Evolutionary conservation across 805 yeast species (phyloP), one percentile per base, ranked within the genome.

Genomic region (Tanozyma kutaoensis): DNA sequence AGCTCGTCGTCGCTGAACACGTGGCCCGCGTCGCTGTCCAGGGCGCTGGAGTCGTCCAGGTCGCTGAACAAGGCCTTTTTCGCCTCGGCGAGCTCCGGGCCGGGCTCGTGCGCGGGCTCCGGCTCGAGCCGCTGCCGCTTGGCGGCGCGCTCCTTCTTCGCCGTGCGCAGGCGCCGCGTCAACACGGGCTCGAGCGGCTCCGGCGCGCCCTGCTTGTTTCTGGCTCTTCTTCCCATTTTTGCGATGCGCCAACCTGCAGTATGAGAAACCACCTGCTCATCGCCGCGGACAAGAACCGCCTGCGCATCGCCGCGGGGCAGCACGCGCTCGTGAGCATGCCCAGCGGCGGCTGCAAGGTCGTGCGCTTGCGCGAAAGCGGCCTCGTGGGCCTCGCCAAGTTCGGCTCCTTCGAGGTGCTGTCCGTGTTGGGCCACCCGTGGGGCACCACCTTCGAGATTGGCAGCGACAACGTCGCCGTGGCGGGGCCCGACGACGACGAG

Each of bases 181-280:
- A 39, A 40, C 50, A 86, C 76, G 45, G 88, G 95, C 24, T 88
- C 97, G 35, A 76, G 61, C 5, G 85, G 49, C 20, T 95, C 95
- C 40, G 97, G 97, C 32, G 69, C 80, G 24, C 84, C 91, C 59
- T 88, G 97, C 65, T 82, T 88, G 45, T 82, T 78, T 55, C 78
- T 84, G 32, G 82, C 81, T 62, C 81, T 76, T 70, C 95, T 78
- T 52, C 97, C 97, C 94, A 86, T 82, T 23, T 31, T 15, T 5
- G n/a, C n/a, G n/a, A n/a, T n/a, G n/a, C n/a, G n/a, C n/a, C n/a
- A n/a, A n/a, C n/a, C n/a, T n/a, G n/a, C 15, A 23, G 20, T 20
- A 20, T 9, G 12, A 10, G 22, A 14, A 15, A 9, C 14, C 21
- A 24, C 27, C 12, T 13, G 22, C n/a, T 13, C 7, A 24, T 22